Conservation (phyloP, 176 grass and related monocot species). For the Elaeis guineensis region DNA sequence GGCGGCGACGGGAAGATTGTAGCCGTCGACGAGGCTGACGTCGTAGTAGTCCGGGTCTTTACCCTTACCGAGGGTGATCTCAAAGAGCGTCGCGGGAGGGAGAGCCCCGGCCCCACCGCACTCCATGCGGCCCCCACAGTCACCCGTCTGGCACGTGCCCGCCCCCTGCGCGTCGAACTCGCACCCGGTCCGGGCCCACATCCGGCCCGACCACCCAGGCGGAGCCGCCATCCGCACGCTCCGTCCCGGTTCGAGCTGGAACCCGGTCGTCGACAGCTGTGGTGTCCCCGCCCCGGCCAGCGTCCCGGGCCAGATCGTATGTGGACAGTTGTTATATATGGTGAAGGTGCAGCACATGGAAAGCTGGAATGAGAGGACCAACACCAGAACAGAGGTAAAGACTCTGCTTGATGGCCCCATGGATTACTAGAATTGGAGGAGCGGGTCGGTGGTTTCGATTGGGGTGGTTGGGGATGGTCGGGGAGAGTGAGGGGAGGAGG, state of each 20-base stretch:
- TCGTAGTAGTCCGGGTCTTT: constrained; percentile 59
- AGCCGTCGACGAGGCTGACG: constrained; percentile 82
- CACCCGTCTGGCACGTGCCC: constrained; percentile 69
- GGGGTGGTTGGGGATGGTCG: neutral
- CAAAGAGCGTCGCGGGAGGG: constrained; percentile 75
- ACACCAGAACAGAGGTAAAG: constrained; percentile 14
- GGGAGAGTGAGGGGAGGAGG: constrained; percentile 8
- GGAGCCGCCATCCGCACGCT: constrained; percentile 40
- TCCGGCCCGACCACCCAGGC: constrained; percentile 65
- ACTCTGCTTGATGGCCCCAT: neutral
- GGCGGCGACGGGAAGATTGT: constrained; percentile 76
- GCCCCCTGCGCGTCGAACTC: constrained; percentile 37
- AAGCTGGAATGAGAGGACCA: constrained; percentile 20
- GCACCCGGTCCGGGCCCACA: constrained; percentile 81
- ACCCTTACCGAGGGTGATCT: constrained; percentile 64
- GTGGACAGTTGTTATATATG: constrained; percentile 61
- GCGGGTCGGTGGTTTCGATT: constrained; percentile 22
- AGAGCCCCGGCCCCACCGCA: constrained; percentile 45
- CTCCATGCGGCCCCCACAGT: constrained; percentile 54
- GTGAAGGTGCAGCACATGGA: constrained; percentile 55
- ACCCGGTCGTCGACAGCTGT: constrained; percentile 60
- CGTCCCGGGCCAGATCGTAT: constrained; percentile 78
- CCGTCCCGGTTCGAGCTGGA: constrained; percentile 55
- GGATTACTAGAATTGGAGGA: neutral
- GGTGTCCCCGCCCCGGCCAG: constrained; percentile 73